Conservation (phyloP, 331 rosid genomes). For the Malus hybrid region DNA sequence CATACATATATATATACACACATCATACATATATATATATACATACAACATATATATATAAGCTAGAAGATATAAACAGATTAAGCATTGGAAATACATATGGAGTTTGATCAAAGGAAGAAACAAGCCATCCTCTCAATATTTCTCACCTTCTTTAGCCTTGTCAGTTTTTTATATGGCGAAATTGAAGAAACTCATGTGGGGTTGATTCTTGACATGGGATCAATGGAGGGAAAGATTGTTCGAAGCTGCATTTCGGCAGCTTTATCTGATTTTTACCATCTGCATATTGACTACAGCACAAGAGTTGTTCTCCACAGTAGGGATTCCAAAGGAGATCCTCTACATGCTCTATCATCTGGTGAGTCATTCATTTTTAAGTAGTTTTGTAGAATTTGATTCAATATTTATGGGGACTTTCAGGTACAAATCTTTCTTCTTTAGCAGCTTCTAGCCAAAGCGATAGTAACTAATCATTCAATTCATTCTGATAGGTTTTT, state of each 20-base stretch:
- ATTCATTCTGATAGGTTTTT: not conserved
- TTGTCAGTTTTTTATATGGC: not conserved
- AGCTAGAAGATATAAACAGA: too few species aligned
- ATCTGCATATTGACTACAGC: not conserved
- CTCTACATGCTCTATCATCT: not conserved
- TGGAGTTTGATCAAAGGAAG: not conserved
- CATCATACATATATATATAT: too few species aligned
- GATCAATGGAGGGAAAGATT: too few species aligned
- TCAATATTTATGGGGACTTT: not conserved
- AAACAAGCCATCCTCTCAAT: not conserved
- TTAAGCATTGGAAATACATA: too few species aligned
- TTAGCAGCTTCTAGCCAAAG: not conserved
- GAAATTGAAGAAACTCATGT: conserved; percentile 1
- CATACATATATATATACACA: too few species aligned
- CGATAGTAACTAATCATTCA: not conserved
- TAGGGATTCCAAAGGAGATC: conserved; percentile 11
- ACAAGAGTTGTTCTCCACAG: not conserved
- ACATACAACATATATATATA: too few species aligned
- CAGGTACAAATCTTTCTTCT: not conserved
- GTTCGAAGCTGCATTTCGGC: not conserved
- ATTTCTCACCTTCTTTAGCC: not conserved
- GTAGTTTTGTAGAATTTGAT: not conserved
- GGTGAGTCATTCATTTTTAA: not conserved
- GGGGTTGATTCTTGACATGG: not conserved
- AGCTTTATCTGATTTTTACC: not conserved